These are phyloP conservation scores for Crithidia bombi DNA, from an alignment of 208 protist species.

Conservation along the genomic window DNA sequence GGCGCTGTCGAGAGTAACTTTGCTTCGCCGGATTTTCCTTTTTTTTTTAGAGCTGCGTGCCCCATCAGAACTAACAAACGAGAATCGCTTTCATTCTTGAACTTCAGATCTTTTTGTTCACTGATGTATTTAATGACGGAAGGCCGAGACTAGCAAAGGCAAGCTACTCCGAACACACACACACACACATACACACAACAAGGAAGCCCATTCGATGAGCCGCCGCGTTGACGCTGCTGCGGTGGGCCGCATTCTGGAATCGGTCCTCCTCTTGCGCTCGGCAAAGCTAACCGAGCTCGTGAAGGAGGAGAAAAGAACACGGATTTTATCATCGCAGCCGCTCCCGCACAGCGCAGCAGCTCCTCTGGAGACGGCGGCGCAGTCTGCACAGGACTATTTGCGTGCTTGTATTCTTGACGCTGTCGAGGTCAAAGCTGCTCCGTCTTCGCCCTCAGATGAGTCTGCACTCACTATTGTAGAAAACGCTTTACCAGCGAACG, in stretches of 20 bases:
- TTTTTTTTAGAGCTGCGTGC: no score
- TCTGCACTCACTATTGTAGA: constrained; percentile 9
- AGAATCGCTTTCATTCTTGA: neutral
- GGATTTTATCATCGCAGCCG: neutral
- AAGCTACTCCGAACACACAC: neutral
- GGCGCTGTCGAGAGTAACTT: no score
- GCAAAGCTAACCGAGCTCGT: constrained; percentile 20
- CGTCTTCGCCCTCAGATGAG: neutral
- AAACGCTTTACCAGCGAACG: neutral
- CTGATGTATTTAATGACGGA: neutral
- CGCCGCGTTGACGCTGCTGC: constrained; percentile 38
- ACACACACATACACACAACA: neutral
- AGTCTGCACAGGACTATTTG: constrained; percentile 34
- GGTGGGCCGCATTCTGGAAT: constrained; percentile 53
- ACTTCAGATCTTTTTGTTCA: no score
- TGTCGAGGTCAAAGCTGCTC: constrained; percentile 32
- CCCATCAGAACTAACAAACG: no score
- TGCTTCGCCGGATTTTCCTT: no score
- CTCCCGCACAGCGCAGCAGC: neutral
- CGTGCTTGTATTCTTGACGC: constrained; percentile 43
- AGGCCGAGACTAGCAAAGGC: no score
- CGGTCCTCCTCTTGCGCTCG: constrained; percentile 37
- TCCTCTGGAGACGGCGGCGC: neutral
- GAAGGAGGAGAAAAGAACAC: constrained; percentile 15
- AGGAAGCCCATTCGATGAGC: constrained; percentile 26